Percentiles rank a stretch among this genome's conserved stretches.
Evolutionary conservation across 2,329 filamentous ascomycete genomes (phyloP).

Genomic region (Sclerotinia trifoliorum): DNA sequence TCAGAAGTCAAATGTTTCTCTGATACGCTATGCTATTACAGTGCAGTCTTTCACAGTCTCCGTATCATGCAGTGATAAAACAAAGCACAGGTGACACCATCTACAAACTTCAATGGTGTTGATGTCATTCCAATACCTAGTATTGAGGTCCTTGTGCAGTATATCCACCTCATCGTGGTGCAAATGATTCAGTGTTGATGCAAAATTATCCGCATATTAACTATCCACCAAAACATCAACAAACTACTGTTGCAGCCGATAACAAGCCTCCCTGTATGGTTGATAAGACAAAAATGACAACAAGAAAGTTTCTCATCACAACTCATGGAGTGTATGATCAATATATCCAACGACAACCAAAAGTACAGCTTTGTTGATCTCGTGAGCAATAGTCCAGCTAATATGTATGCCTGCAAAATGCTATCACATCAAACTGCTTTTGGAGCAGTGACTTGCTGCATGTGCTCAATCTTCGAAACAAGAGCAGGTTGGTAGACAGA

Average conservation of each 20-base stretch:
- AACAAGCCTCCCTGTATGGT: neutral
- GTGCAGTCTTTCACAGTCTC: neutral
- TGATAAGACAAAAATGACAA: neutral
- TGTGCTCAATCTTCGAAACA: neutral
- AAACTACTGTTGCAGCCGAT: neutral
- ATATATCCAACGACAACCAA: neutral
- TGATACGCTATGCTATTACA: neutral
- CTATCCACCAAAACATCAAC: neutral
- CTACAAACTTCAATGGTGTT: neutral
- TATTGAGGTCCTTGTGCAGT: neutral
- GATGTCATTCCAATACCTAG: neutral
- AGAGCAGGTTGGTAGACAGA: neutral
- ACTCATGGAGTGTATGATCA: neutral
- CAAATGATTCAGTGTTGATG: neutral
- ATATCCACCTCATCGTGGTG: neutral
- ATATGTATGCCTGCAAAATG: neutral
- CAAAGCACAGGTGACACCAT: neutral
- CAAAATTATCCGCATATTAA: neutral
- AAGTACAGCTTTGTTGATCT: neutral
- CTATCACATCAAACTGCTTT: neutral
- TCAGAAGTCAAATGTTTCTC: neutral
- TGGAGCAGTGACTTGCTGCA: neutral
- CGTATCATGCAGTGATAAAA: neutral
- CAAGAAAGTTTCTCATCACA: neutral
- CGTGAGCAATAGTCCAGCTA: neutral